Conservation (phyloP, 495 filamentous ascomycete genomes). For the Hyaloscypha variabilis region DNA sequence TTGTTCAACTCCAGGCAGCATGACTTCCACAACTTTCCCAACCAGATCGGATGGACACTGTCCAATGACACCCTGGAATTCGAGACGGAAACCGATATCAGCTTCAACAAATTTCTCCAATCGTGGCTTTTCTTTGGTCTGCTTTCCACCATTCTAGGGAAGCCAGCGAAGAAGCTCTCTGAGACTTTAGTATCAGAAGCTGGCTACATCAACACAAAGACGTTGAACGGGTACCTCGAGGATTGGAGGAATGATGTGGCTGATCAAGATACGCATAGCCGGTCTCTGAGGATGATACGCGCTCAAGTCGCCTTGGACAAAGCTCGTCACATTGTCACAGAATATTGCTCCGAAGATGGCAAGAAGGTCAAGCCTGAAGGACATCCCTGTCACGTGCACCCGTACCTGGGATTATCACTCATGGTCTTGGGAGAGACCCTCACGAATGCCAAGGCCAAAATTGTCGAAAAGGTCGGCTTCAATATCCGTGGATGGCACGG, state of each 20-base stretch:
- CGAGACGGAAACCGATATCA: not conserved
- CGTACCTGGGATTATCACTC: not conserved
- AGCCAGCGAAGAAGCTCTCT: not conserved
- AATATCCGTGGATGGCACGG: slow-evolving; percentile 8
- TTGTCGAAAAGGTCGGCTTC: not conserved
- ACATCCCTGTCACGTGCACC: not conserved
- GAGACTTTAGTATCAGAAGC: not conserved
- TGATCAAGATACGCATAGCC: not conserved
- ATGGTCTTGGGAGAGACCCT: slow-evolving; percentile 16
- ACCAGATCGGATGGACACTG: not conserved
- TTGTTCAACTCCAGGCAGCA: not conserved
- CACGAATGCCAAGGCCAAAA: slow-evolving; percentile 1
- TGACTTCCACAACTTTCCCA: slow-evolving; percentile 1
- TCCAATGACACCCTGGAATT: not conserved
- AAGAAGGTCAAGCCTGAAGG: not conserved
- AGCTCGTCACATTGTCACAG: not conserved
- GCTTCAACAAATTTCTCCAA: not conserved
- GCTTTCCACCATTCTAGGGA: not conserved
- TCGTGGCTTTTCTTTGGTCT: slow-evolving; percentile 17
- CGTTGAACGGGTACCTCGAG: not conserved
- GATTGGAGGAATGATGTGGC: not conserved
- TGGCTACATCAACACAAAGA: not conserved
- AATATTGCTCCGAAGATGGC: not conserved
- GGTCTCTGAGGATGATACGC: not conserved
- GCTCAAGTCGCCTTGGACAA: not conserved